Percentiles rank a stretch among this genome's conserved stretches.
These are phyloP conservation scores for Tolypocladium cylindrosporum DNA, from an alignment of 2,329 filamentous ascomycete genomes.

Conservation along the genomic window DNA sequence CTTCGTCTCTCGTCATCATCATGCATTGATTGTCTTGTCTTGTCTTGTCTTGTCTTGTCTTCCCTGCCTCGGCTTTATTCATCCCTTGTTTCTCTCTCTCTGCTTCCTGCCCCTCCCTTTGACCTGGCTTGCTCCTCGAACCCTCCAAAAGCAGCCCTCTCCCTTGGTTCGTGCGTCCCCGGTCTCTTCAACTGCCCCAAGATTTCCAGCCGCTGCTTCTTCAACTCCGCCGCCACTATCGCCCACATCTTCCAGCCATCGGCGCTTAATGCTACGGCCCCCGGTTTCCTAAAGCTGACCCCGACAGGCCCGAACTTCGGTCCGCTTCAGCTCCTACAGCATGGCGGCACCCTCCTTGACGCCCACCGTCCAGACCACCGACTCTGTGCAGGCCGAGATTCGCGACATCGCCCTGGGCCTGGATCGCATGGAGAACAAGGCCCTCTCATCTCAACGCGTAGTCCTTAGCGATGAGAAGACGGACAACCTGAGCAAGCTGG, in stretches of 20 bases:
- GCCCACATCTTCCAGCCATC: background rate
- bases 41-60: slow-evolving; percentile 1
- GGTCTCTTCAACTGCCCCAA: background rate
- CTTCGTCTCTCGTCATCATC: slow-evolving; percentile 3
- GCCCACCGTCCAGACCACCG: slow-evolving; percentile 39
- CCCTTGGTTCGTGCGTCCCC: slow-evolving; percentile 3
- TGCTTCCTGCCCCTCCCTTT: slow-evolving; percentile 4
- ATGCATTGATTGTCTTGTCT: background rate
- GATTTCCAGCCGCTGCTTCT: background rate
- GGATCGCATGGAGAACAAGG: slow-evolving; percentile 83
- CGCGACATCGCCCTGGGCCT: slow-evolving; percentile 68
- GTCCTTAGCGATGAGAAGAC: slow-evolving; percentile 69
- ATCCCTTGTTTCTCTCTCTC: background rate
- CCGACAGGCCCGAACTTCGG: slow-evolving; percentile 39
- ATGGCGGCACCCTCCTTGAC: slow-evolving; percentile 51
- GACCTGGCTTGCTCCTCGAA: background rate
- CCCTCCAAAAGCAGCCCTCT: background rate
- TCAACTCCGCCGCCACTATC: background rate
- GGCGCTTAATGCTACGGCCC: background rate
- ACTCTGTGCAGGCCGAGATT: slow-evolving; percentile 48
- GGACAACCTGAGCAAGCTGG: slow-evolving; percentile 74
- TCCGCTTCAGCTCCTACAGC: slow-evolving; percentile 52
- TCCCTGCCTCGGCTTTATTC: background rate
- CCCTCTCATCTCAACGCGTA: slow-evolving; percentile 64
- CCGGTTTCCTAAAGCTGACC: slow-evolving; percentile 2